These are phyloP conservation scores for Hymenoscyphus salicellus DNA, from an alignment of 2,329 filamentous ascomycete species.

Conservation along the genomic window DNA sequence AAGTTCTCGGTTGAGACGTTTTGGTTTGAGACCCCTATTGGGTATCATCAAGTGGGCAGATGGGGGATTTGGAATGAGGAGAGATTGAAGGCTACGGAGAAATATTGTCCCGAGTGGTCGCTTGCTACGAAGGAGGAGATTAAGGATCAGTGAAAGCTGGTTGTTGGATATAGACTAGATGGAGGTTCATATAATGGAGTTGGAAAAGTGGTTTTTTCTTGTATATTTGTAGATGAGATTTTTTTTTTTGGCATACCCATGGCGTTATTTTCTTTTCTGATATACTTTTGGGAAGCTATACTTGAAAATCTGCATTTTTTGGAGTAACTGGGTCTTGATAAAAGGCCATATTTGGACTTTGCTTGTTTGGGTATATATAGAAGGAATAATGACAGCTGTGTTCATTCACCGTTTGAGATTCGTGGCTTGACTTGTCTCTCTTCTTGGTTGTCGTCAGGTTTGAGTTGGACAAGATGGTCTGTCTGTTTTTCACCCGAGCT, in stretches of 20 bases:
- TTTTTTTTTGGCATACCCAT: neutral
- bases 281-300: neutral
- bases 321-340: no score
- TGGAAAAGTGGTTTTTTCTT: neutral
- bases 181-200: neutral
- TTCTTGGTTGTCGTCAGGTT: no score
- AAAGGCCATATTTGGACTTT: no score
- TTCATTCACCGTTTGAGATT: no score
- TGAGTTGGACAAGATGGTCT: no score
- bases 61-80: slow-evolving; percentile 6
- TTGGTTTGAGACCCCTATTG: slow-evolving; percentile 16
- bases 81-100: neutral
- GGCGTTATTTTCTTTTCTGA: neutral
- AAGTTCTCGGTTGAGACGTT: slow-evolving; percentile 20
- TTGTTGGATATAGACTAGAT: neutral
- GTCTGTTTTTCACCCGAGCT: no score
- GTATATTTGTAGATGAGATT: neutral
- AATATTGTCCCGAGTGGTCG: slow-evolving; percentile 6
- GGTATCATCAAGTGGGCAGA: slow-evolving; percentile 10
- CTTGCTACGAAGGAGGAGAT: slow-evolving; percentile 9
- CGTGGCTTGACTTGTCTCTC: no score
- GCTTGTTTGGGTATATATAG: no score
- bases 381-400: no score
- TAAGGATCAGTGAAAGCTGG: neutral
- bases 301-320: no score